Evolutionary conservation across 2,329 filamentous ascomycete species (phyloP), one percentile per base, ranked within the genome.

Genomic region (Trichothecium roseum): DNA sequence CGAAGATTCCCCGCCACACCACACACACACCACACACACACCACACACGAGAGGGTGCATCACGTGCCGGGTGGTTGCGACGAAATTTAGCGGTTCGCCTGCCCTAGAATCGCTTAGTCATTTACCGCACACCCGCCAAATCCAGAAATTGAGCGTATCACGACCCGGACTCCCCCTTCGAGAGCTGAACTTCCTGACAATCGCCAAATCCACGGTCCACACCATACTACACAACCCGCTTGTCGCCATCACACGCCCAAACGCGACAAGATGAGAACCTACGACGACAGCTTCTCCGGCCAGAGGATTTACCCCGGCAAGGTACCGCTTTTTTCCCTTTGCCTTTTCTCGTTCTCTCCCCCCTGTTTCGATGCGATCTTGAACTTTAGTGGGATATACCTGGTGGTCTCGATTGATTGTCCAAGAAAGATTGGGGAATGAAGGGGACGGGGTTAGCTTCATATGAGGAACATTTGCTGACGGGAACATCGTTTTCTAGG

Each of bases 301-400:
- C 67, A 70, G 69, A 74, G 68, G 67, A 78, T 77, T 52, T 78
- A 76, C 72, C 73, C 72, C 62, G 73, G 73, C 59, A 78, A 78
- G 73, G 73, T 78, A 72, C 64, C 69, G 32, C 33, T 30, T 13
- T 30, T 31, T 16, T 20, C 26, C 18, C 20, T 8, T 13, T n/a
- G n/a, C n/a, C 33, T 30, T n/a, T 28, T 30, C 14, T 20, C 26
- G 10, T 16, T 8, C 15, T 15, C 17, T n/a, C 30, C 27, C 20
- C 30, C 30, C 35, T 12, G 9, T 15, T 30, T 13, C 15, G 18
- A 16, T 31, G 29, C 29, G 35, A 31, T 8, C 15, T 16, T 16
- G 29, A 36, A 13, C 14, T 14, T 37, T 18, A 13, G 14, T 18
- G 20, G 24, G 33, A 31, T 14, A 26, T 28, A 9, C 13, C 16